phyloP scores from a whole-genome alignment of 2,329 filamentous ascomycete species.

The Scedosporium dehoogii region DNA sequence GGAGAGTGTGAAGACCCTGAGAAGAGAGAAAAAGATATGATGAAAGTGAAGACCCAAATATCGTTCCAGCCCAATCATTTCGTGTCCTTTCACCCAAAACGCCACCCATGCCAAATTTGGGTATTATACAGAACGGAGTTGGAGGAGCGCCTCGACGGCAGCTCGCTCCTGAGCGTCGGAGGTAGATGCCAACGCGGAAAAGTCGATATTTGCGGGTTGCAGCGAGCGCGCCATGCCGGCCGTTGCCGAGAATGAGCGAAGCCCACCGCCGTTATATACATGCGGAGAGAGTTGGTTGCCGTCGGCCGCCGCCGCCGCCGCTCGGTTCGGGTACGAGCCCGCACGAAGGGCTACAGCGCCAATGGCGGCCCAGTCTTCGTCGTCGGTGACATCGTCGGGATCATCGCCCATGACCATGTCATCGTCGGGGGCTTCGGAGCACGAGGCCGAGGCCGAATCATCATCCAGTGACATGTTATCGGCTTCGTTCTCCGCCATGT shows the following conservation, averaged over 20 bases:
- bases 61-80: constrained; percentile 7
- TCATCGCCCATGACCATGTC: constrained; percentile 60
- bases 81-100: constrained; percentile 23
- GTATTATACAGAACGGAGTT: constrained; percentile 69
- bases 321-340: constrained; percentile 49
- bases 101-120: constrained; percentile 38
- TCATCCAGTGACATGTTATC: constrained; percentile 91
- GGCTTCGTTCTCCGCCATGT: constrained; percentile 73
- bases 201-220: constrained; percentile 38
- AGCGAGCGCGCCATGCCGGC: constrained; percentile 45
- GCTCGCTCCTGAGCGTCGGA: constrained; percentile 68
- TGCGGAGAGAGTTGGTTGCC: constrained; percentile 30
- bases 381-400: constrained; percentile 79
- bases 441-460: constrained; percentile 59
- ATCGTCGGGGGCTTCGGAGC: constrained; percentile 63
- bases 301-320: constrained; percentile 36
- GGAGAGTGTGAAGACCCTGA: not conserved
- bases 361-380: constrained; percentile 90
- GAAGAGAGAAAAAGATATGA: not conserved
- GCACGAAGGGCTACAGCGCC: constrained; percentile 75
- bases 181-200: constrained; percentile 38
- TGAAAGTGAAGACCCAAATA: constrained; percentile 6
- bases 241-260: constrained; percentile 37
- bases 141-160: constrained; percentile 70
- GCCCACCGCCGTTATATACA: constrained; percentile 35